Evolutionary conservation across 345 rosid species (phyloP).

Genomic region (Lepidium didymum): DNA sequence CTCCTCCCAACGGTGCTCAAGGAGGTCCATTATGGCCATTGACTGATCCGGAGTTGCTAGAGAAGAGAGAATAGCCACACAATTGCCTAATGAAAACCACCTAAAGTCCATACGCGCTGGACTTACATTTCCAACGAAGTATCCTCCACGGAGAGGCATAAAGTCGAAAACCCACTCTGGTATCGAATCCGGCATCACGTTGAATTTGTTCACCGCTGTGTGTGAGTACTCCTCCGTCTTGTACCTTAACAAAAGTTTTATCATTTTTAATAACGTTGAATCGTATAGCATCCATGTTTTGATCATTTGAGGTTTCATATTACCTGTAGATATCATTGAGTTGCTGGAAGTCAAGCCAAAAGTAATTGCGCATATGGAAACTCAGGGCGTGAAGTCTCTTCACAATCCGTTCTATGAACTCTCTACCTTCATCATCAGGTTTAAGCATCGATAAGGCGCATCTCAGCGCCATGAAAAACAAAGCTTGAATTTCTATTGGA

Average conservation of each 20-base stretch:
- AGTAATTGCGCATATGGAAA: conserved; percentile 54
- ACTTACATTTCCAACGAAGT: conserved; percentile 67
- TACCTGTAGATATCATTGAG: conserved; percentile 56
- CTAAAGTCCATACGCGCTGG: conserved; percentile 74
- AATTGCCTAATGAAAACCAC: conserved; percentile 59
- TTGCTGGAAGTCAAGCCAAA: conserved; percentile 61
- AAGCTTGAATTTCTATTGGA: conserved; percentile 77
- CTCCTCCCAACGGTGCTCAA: conserved; percentile 60
- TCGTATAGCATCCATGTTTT: not conserved
- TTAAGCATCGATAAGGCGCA: conserved; percentile 53
- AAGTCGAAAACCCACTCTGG: conserved; percentile 64
- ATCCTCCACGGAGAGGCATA: conserved; percentile 62
- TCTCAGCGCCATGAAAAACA: conserved; percentile 66
- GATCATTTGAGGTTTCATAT: not conserved
- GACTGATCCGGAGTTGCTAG: conserved; percentile 61
- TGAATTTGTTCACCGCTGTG: conserved; percentile 58
- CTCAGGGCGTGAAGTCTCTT: conserved; percentile 55
- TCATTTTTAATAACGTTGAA: not conserved
- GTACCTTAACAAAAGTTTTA: conserved; percentile 3
- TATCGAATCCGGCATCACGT: conserved; percentile 57
- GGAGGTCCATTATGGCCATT: conserved; percentile 64
- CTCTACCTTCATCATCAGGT: conserved; percentile 58
- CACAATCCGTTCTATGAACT: conserved; percentile 47
- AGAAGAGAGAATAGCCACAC: conserved; percentile 50
- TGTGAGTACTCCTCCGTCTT: conserved; percentile 62